Percentiles rank a stretch among this genome's conserved stretches.
These are phyloP conservation scores for Holtermannia corniformis DNA, from an alignment of 768 basidiomycete species.

Conservation along the genomic window DNA sequence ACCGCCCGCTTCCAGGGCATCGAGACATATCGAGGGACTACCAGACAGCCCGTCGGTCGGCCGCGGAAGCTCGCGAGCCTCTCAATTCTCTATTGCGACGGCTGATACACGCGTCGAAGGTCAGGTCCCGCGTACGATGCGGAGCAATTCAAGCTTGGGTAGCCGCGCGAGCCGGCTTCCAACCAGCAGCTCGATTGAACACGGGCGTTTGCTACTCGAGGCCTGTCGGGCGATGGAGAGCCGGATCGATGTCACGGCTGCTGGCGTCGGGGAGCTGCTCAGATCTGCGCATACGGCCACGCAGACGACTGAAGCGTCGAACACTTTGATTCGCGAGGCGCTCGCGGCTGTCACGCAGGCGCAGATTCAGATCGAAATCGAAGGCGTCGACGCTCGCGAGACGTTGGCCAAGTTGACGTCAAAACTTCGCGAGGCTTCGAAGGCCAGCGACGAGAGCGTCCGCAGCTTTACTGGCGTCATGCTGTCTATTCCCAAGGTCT, in stretches of 20 bases:
- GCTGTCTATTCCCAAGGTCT: constrained; percentile 22
- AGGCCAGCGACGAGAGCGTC: constrained; percentile 23
- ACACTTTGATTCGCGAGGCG: constrained; percentile 12
- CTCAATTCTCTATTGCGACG: not conserved
- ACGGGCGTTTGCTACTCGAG: constrained; percentile 32
- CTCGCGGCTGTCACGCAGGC: constrained; percentile 11
- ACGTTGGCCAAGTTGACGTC: constrained; percentile 9
- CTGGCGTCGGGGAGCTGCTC: too few relatives aligned
- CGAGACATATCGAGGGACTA: not conserved
- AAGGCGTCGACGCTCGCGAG: constrained; percentile 5
- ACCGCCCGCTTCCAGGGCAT: not conserved
- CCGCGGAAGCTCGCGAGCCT: not conserved
- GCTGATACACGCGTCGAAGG: not conserved
- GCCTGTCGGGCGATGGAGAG: constrained; percentile 24
- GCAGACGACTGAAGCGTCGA: constrained; percentile 15
- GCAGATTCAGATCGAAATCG: constrained; percentile 10
- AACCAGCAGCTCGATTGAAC: constrained; percentile 12
- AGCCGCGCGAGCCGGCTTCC: not conserved
- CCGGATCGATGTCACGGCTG: constrained; percentile 24
- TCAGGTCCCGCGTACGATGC: not conserved
- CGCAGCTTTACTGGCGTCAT: constrained; percentile 28
- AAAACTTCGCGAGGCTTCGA: constrained; percentile 15
- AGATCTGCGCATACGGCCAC: constrained; percentile 16
- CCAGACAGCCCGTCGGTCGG: not conserved
- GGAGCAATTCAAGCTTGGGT: not conserved